Evolutionary conservation across 2,329 filamentous ascomycete genomes (phyloP), one percentile per base, ranked within the genome.

Genomic region (Stagonosporopsis cucurbitacearum): DNA sequence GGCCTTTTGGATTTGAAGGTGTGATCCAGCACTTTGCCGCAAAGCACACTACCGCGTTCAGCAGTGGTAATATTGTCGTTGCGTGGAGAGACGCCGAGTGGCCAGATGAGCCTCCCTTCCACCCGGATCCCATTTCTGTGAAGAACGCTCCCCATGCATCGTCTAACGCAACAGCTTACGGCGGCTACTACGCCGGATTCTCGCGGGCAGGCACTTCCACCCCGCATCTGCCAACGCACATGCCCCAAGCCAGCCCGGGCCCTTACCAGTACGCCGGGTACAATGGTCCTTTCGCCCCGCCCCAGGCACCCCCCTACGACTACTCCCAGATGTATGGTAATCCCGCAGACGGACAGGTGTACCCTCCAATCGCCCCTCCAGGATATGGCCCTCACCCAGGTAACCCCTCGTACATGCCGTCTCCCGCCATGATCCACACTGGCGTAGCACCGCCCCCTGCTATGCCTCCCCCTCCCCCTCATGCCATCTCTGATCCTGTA

Each of bases 1-100:
- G 90, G 71, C 84, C 83, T 52, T 94, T 90, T 65, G 87, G 87
- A 0, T 90, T 95, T 60, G 89, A 94, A 74, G 87, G 87, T 8
- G 85, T 94, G 25, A 84, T 94, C 41, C 91, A 95, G 70, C 91
- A 96, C 73, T 94, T 88, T 69, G 90, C 89, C 54, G 89, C 90
- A 36, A 95, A 94, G 72, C 91, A 95, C 70, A 92, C 90, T 39
- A 85, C 74, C 53, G 75, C 80, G 13, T 85, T 94, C 54, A 92
- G 88, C 71, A 74, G 83, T 52, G 90, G 89, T 44, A 91, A 85
- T 65, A 79, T 90, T 42, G 85, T 92, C 39, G 89, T 94, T 15
- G 82, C 89, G 67, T 96, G 91, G 91, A 86, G 78, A 70, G 78
- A 87, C 71, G 85, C 90, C 3, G 88, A 92, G 70, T 96, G 91